Evolutionary conservation across 768 basidiomycete genomes (phyloP).

Genomic region (Rhodocollybia butyracea): DNA sequence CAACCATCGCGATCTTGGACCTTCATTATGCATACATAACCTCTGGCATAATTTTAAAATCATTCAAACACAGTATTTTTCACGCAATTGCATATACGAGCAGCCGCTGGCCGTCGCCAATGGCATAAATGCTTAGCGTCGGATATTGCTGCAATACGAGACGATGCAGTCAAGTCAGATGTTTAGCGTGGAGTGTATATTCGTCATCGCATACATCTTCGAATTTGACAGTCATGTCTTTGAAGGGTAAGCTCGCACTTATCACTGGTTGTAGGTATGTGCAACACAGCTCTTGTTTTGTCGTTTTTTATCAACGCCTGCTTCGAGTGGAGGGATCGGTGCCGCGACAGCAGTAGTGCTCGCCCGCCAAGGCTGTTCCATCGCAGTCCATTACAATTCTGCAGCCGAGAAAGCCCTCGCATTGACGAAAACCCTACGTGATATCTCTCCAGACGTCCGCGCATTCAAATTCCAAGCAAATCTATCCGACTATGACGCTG

Average conservation of each 20-base stretch:
- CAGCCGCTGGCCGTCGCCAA: no score
- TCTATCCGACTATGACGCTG: conserved; percentile 40
- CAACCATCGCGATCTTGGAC: no score
- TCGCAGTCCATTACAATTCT: conserved; percentile 51
- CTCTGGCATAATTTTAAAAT: no score
- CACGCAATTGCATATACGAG: no score
- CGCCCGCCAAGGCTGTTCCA: conserved; percentile 39
- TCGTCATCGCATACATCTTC: no score
- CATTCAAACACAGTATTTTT: no score
- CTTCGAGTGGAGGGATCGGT: conserved; percentile 50
- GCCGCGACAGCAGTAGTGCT: conserved; percentile 44
- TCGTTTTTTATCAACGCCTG: neutral
- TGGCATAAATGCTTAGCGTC: no score
- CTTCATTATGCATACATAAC: no score
- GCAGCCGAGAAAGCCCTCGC: conserved; percentile 32
- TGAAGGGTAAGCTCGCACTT: conserved; percentile 2
- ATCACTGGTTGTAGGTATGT: conserved; percentile 5
- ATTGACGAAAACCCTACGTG: conserved; percentile 34
- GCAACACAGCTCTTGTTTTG: neutral
- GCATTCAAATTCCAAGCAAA: conserved; percentile 47
- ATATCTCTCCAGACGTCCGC: conserved; percentile 26
- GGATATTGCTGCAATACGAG: no score
- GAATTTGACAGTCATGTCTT: neutral
- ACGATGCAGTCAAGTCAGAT: no score
- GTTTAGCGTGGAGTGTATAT: no score